Evolutionary conservation across 2,329 filamentous ascomycete genomes (phyloP).

Genomic region (Penicillium oxalicum): DNA sequence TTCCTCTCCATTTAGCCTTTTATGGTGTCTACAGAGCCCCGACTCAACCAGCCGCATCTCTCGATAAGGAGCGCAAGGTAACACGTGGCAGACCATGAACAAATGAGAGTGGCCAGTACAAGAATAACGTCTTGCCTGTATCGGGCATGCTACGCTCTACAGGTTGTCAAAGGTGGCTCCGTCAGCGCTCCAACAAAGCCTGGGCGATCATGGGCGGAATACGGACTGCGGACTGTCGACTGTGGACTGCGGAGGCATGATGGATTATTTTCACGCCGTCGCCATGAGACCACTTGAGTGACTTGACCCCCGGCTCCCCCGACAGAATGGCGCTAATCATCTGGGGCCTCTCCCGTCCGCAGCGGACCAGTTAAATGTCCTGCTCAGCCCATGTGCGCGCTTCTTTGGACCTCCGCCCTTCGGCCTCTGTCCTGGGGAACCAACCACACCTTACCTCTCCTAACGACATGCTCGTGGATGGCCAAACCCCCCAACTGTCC

Average conservation of each 20-base stretch:
- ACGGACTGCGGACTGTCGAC: neutral
- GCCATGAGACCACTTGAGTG: too few species aligned
- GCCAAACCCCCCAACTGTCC: too few species aligned
- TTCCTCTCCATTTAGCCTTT: too few species aligned
- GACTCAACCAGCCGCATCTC: too few species aligned
- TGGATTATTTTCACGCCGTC: neutral
- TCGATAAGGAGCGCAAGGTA: too few species aligned
- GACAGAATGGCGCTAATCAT: conserved; percentile 5
- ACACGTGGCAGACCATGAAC: too few species aligned
- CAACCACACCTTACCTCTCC: neutral
- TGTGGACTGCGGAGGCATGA: neutral
- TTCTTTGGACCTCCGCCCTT: conserved; percentile 1
- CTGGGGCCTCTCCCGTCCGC: conserved; percentile 4
- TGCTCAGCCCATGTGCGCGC: conserved; percentile 9
- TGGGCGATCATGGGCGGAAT: too few species aligned
- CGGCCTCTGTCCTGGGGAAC: neutral
- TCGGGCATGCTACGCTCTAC: too few species aligned
- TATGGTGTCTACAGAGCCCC: too few species aligned
- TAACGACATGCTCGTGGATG: neutral
- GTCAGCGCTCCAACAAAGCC: neutral
- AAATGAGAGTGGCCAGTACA: too few species aligned
- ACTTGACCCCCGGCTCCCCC: neutral
- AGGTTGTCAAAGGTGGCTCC: too few species aligned
- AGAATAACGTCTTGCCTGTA: too few species aligned
- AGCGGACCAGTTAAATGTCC: conserved; percentile 13